phyloP scores from a whole-genome alignment of 768 basidiomycete species.

The Naganishia randhawae region DNA sequence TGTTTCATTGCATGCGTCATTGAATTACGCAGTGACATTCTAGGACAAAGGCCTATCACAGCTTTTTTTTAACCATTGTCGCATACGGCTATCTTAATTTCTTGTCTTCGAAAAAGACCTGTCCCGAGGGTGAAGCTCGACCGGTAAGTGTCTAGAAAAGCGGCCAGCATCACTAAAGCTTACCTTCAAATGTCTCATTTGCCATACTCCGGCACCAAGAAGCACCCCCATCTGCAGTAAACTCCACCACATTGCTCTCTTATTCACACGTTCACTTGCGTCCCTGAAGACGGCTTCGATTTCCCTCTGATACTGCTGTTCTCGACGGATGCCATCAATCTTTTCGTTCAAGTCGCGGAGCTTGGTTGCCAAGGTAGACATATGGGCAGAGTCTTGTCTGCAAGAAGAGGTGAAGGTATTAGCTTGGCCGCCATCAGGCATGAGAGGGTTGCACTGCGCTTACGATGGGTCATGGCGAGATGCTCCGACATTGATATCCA shows the following conservation, averaged over 20 bases:
- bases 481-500: slow-evolving; percentile 87
- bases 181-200: slow-evolving; percentile 84
- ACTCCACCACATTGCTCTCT: slow-evolving; percentile 93
- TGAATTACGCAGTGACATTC: too few relatives aligned
- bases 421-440: not conserved
- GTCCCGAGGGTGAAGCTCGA: not conserved
- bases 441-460: slow-evolving; percentile 21
- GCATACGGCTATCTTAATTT: slow-evolving; percentile 4
- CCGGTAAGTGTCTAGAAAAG: not conserved
- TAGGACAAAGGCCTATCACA: not conserved
- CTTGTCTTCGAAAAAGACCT: slow-evolving; percentile 22
- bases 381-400: slow-evolving; percentile 47
- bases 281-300: slow-evolving; percentile 84
- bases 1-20: not conserved
- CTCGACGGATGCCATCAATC: slow-evolving; percentile 83
- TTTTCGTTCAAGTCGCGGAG: slow-evolving; percentile 90
- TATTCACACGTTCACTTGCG: slow-evolving; percentile 83
- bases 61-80: not conserved
- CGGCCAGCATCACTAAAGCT: slow-evolving; percentile 40
- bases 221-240: slow-evolving; percentile 79
- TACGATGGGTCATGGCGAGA: slow-evolving; percentile 76
- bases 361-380: slow-evolving; percentile 53
- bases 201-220: slow-evolving; percentile 83
- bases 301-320: slow-evolving; percentile 97
- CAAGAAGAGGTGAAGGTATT: not conserved